Evolutionary conservation across 306 rosid species (phyloP), one percentile per base, ranked within the genome.

Genomic region (Acacia confusa): DNA sequence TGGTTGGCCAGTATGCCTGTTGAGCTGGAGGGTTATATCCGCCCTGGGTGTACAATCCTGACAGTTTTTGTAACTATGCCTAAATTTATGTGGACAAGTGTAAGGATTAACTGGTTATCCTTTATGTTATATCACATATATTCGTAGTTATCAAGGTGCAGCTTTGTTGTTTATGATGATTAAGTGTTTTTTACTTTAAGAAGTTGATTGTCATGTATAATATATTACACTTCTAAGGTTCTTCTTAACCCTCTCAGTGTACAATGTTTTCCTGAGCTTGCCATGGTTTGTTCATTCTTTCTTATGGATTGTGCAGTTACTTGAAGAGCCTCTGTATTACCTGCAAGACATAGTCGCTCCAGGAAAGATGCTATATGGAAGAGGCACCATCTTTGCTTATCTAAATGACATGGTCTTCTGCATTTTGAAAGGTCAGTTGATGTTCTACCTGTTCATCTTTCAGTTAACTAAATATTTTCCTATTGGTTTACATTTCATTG

Each of bases 11-110:
- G 85, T 65, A 96, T 96, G 99, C 99, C 99, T 32, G 81, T 96
- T 66, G 99, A 96, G 90, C 88, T 96, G 89, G 99, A 96, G 90
- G 99, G 99, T 25, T 96, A 93, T 88, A 93, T 96, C 44, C 97
- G 99, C 30, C 98, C 99, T n/a, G 99, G 99, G 43, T 96, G 99
- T 81, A 92, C 85, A 12, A 96, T 96, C 79, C 74, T 96, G 91
- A 96, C 99, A 70, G 79, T 80, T 70, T 96, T 93, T 86, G 84
- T 96, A 72, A 88, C 97, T 60, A 93, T 96, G 99, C 98, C 99
- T 52, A 90, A 82, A 41, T 83, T 88, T 78, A 96, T 92, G 99
- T 96, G 99, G 99, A 86, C 70, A 79, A 94, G 91, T 89, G 99
- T 96, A 88, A 85, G 88, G 40, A 32, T 78, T 76, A 53, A 74